Base-by-base conservation (phyloP, 2,329 filamentous ascomycete genomes). In the Coniochaeta pulveracea region DNA sequence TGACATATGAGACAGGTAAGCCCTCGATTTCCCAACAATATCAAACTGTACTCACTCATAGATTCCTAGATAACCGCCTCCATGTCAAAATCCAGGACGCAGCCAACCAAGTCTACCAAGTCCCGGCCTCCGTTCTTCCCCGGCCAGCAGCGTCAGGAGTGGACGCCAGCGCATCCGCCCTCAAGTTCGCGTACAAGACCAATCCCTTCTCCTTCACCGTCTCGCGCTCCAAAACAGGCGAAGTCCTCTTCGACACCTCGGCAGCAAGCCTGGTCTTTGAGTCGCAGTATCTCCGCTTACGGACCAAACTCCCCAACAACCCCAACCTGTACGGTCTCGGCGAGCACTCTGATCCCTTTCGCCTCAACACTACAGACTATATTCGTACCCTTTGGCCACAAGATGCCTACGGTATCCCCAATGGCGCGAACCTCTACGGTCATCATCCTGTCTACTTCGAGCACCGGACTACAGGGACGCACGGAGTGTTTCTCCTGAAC, bases 261-360 rank as follows among this genome's bases (percentile, higher is more conserved):
- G 76, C 67, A 1, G 69, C 71, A 4, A 61, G 64, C 7, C 58
- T 91, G 9, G 62, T 91, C 26, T 91, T 86, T 45, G 78, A 91
- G 56, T 74, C 73, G 9, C 83, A 91, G 52, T 91, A 85, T 46
- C 55, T 91, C 16, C 72, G 77, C 14, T 62, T 89, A 37, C 69
- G 80, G 26, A 88, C 83, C 2, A 70, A 64, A 39, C 62, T 91
- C 9, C 82, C 84, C 0, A 54, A 70, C 1, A 61, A 75, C 34
- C 80, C 82, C 0, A 73, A 80, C 45, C 58, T 91, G 5, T 91
- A 91, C 49, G 84, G 85, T 1, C 64, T 89, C 2, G 84, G 84
- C 22, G 83, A 89, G 55, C 80, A 85, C 50, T 77, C 72, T 3
- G 82, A 88, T 43, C 63, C 75, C 2, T 75, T 85, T 46, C 68